These are phyloP conservation scores for Dactylellina leptospora DNA, from an alignment of 2,329 filamentous ascomycete genomes.

Conservation along the genomic window DNA sequence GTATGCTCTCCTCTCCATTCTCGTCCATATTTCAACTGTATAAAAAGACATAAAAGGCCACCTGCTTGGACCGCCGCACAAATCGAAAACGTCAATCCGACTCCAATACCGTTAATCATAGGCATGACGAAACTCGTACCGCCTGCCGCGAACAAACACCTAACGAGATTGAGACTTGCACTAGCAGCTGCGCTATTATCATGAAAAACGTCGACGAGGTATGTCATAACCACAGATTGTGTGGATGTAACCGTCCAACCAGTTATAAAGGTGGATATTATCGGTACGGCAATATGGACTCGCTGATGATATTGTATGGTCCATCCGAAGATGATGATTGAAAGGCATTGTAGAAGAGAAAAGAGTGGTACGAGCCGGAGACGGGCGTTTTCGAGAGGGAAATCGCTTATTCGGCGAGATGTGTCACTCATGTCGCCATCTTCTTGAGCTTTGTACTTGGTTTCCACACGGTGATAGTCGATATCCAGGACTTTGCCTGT, in stretches of 20 bases:
- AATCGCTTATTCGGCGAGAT: conserved; percentile 56
- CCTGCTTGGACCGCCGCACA: conserved; percentile 62
- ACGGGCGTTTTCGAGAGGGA: conserved; percentile 66
- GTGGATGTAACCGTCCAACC: conserved; percentile 66
- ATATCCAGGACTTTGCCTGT: conserved; percentile 66
- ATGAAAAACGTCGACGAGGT: conserved; percentile 66
- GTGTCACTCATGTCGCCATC: background rate
- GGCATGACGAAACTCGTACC: conserved; percentile 66
- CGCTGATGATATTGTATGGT: conserved; percentile 62
- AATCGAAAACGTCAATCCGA: conserved; percentile 64
- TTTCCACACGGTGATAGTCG: conserved; percentile 63
- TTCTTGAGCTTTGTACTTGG: background rate
- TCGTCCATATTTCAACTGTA: conserved; percentile 62
- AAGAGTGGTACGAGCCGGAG: conserved; percentile 65
- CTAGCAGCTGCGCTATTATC: conserved; percentile 65
- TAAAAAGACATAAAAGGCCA: conserved; percentile 62
- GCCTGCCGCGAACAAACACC: conserved; percentile 66
- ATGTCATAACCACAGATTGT: conserved; percentile 65
- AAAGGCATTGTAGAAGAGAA: conserved; percentile 62
- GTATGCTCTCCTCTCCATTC: conserved; percentile 60
- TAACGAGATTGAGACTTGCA: conserved; percentile 66
- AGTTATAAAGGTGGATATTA: conserved; percentile 65
- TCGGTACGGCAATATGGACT: conserved; percentile 65
- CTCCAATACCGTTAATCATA: conserved; percentile 63
- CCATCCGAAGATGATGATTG: conserved; percentile 67